Evolutionary conservation across 2,329 filamentous ascomycete genomes (phyloP).

Genomic region (Neonectria magnoliae): DNA sequence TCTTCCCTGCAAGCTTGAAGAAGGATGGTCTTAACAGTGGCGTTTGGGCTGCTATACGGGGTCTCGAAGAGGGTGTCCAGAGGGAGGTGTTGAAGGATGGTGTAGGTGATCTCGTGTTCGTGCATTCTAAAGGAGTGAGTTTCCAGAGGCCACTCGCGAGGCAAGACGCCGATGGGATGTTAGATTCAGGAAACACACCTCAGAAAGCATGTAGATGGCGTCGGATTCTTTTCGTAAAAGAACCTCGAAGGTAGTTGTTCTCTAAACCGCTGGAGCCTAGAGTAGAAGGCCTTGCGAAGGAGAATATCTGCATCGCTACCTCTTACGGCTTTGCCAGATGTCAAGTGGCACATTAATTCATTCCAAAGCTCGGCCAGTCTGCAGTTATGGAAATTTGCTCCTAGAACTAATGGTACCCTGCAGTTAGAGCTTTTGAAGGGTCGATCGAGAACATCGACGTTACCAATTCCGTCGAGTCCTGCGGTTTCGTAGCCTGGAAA

Average conservation of each 20-base stretch:
- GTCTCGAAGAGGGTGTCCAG: neutral
- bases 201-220: neutral
- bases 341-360: neutral
- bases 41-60: neutral
- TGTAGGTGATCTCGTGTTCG: constrained; percentile 3
- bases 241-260: neutral
- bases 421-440: neutral
- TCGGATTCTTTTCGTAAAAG: neutral
- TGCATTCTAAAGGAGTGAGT: neutral
- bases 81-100: neutral
- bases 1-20: neutral
- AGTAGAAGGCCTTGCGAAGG: neutral
- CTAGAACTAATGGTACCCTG: neutral
- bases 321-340: neutral
- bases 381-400: neutral
- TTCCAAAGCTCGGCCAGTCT: neutral
- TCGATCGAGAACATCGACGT: neutral
- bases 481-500: neutral
- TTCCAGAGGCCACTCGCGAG: neutral
- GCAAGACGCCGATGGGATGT: neutral
- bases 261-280: neutral
- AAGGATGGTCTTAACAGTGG: neutral
- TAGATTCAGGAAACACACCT: neutral
- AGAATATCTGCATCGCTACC: neutral
- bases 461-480: neutral